Base-by-base conservation (phyloP, 805 yeast genomes). In the Cyberlindnera suaveolens region DNA sequence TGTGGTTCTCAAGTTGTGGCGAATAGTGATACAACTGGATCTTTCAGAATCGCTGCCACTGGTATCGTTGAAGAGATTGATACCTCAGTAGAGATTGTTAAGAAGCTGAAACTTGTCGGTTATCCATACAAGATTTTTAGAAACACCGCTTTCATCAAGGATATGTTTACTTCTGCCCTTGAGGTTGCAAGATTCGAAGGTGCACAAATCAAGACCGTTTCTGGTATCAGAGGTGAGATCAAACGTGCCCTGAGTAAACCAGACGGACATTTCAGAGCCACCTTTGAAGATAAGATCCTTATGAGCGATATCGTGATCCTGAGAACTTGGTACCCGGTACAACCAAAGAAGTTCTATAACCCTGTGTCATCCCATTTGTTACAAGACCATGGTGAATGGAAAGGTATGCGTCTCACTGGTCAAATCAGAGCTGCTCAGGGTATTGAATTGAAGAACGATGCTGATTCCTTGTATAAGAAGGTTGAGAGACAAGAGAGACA, bases 151-250 rank as follows among this genome's bases (percentile, higher is more conserved):
- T 93, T 95, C 62, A 83, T 93, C 59, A 91, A 88, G 66, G 97
- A 91, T 58, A 93, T 93, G 99, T 93, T 93, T 63, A 72, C 84
- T 23, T 82, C 93, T 46, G 77, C 95, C 0, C 72, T 93, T 65
- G 99, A 93, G 67, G 96, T 91, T 44, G 98, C 98, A 33, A 86
- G 89, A 62, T 93, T 93, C 60, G 99, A 93, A 68, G 99, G 99
- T 45, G 99, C 99, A 0, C 82, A 89, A 37, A 89, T 93, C 60
- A 85, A 89, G 64, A 95, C 99, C 0, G 99, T 93, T 5, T 86
- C 96, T 7, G 99, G 99, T 47, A 88, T 93, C 45, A 74, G 99
- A 53, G 99, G 99, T 64, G 98, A 93, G 64, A 91, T 93, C 56
- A 93, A 93, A 63, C 74, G 97, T 50, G 99, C 98, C 0, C 71